Evolutionary conservation across 139 green algal species (phyloP).

Genomic region (Volvox reticuliferus): DNA sequence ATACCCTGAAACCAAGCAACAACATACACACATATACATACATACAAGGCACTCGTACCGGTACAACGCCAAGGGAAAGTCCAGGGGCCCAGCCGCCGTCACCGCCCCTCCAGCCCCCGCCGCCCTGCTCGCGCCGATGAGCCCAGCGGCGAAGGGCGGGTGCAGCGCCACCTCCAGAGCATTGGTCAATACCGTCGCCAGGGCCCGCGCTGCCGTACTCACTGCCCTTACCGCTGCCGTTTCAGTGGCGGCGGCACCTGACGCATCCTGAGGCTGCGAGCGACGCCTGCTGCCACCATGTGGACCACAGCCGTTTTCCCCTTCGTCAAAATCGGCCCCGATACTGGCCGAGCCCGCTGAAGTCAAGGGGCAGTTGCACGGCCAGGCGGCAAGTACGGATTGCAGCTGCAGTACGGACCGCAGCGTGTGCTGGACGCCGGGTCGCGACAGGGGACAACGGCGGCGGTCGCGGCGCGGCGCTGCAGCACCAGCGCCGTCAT

Average conservation of each 20-base stretch:
- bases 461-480: background rate
- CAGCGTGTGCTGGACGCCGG: background rate
- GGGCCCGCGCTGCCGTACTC: background rate
- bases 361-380: background rate
- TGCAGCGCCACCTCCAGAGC: conserved; percentile 35
- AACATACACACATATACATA: too few relatives aligned
- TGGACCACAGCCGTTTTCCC: background rate
- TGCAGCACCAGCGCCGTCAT: background rate
- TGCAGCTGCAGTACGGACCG: background rate
- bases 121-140: background rate
- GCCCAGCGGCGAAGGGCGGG: conserved; percentile 7
- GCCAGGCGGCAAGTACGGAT: background rate
- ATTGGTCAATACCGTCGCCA: conserved; percentile 19
- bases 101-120: background rate
- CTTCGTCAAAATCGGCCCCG: background rate
- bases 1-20: too few relatives aligned
- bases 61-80: conserved; percentile 27
- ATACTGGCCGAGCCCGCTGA: background rate
- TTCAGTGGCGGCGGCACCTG: background rate
- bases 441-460: background rate
- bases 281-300: background rate
- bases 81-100: background rate
- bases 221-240: background rate
- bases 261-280: background rate
- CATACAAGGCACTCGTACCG: background rate